These are phyloP conservation scores for Penicillium pancosmium DNA, from an alignment of 495 filamentous ascomycete species.

Conservation along the genomic window DNA sequence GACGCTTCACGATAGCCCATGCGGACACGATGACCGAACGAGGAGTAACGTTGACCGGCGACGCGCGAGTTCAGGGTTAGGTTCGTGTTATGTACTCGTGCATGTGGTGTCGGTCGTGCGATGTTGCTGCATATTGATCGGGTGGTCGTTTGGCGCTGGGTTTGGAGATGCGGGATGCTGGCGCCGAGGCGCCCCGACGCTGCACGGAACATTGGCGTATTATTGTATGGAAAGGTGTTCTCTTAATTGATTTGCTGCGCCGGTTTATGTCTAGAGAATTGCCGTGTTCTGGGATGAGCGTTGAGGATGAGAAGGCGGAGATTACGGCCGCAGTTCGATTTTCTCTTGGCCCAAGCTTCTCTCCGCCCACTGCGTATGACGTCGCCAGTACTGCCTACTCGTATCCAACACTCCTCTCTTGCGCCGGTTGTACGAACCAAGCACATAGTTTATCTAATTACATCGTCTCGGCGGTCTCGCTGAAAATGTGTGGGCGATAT, in stretches of 20 bases:
- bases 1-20: slow-evolving; percentile 41
- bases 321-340: slow-evolving; percentile 22
- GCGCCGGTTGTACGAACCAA: not conserved
- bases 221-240: not conserved
- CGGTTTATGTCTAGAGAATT: not conserved
- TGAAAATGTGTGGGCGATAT: slow-evolving; percentile 83
- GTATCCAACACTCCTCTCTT: not conserved
- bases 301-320: slow-evolving; percentile 5
- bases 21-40: slow-evolving; percentile 32
- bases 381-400: slow-evolving; percentile 18
- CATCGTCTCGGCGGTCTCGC: not conserved
- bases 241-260: not conserved
- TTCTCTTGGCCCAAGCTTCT: slow-evolving; percentile 32
- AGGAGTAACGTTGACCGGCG: slow-evolving; percentile 23
- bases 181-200: slow-evolving; percentile 39
- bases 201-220: slow-evolving; percentile 37
- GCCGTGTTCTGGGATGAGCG: not conserved
- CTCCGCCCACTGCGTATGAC: slow-evolving; percentile 31
- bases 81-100: slow-evolving; percentile 14
- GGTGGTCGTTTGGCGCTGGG: slow-evolving; percentile 21
- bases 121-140: slow-evolving; percentile 31
- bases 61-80: slow-evolving; percentile 11
- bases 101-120: slow-evolving; percentile 21
- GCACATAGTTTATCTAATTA: not conserved
- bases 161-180: slow-evolving; percentile 21